A percentile compares a stretch with the other conserved stretches of the same genome.
Evolutionary conservation across 148 eudicot species (phyloP).

Genomic region (Fagopyrum homotropicum): DNA sequence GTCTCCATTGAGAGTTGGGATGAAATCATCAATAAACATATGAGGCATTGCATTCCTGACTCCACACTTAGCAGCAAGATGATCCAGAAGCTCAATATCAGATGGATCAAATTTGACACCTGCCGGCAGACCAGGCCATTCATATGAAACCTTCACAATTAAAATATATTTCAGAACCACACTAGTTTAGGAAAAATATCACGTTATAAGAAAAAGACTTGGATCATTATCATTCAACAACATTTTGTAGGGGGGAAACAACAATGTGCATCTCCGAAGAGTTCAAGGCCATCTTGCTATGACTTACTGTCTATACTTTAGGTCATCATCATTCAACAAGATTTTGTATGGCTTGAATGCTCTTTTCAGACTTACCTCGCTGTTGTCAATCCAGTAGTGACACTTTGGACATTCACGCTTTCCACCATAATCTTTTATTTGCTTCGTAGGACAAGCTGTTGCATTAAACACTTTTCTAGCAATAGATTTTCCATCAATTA

Average conservation of each 20-base stretch:
- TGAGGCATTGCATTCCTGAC: conserved; percentile 33
- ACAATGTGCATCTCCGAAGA: not conserved
- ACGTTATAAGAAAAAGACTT: not conserved
- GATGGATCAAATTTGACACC: conserved; percentile 87
- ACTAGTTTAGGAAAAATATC: not conserved
- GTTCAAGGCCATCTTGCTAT: not conserved
- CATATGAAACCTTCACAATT: conserved; percentile 37
- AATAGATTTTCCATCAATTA: conserved; percentile 59
- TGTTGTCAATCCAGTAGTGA: conserved; percentile 57
- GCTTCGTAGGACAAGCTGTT: conserved; percentile 28
- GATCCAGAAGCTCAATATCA: conserved; percentile 58
- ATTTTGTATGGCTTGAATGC: not conserved
- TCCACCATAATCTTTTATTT: conserved; percentile 71
- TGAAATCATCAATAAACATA: conserved; percentile 65
- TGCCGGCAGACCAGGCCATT: conserved; percentile 82
- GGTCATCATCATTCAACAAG: not conserved
- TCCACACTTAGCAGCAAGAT: conserved; percentile 62
- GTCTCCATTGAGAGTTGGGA: conserved; percentile 52
- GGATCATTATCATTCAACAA: conserved; percentile 6
- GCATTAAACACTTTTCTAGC: conserved; percentile 71
- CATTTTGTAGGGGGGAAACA: not conserved
- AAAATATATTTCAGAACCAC: not conserved
- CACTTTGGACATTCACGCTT: conserved; percentile 79
- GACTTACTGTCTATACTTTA: not conserved
- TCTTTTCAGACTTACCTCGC: conserved; percentile 51